Percentiles rank a stretch among this genome's conserved stretches.
phyloP scores from a whole-genome alignment of 2,329 filamentous ascomycete species.

The Chaetothyriales sp. region DNA sequence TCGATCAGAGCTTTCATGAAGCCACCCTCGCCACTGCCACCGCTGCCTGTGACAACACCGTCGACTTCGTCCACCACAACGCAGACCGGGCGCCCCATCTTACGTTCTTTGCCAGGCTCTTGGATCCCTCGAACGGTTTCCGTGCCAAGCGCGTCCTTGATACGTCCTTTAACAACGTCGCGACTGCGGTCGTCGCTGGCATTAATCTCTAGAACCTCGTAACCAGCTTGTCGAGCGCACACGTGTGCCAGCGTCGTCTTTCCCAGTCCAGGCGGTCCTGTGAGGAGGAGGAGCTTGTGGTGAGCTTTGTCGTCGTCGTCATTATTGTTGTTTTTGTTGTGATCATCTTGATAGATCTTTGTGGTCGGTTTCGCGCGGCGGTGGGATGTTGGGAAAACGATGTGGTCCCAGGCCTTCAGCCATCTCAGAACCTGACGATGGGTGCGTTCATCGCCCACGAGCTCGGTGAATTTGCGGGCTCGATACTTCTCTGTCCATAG shows the following conservation, averaged over 20 bases:
- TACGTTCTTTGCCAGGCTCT: conserved; percentile 42
- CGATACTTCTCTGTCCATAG: conserved; percentile 98
- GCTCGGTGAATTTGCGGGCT: conserved; percentile 77
- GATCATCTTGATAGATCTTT: conserved; percentile 28
- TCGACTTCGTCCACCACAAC: conserved; percentile 95
- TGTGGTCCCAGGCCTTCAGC: conserved; percentile 85
- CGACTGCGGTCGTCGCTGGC: conserved; percentile 88
- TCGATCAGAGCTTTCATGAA: conserved; percentile 94
- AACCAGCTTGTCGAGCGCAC: conserved; percentile 86
- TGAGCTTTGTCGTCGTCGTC: conserved; percentile 53
- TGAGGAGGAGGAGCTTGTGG: conserved; percentile 76
- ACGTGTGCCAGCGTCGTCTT: conserved; percentile 96
- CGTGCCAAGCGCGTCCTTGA: conserved; percentile 81
- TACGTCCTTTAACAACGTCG: conserved; percentile 79
- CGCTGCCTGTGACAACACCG: conserved; percentile 72
- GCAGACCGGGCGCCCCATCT: conserved; percentile 73
- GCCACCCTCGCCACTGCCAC: conserved; percentile 64
- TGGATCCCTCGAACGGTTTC: conserved; percentile 69
- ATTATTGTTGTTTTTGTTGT: conserved; percentile 23
- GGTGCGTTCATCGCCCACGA: conserved; percentile 88
- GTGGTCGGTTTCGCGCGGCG: conserved; percentile 45
- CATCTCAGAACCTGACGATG: conserved; percentile 81
- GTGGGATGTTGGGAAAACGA: conserved; percentile 58
- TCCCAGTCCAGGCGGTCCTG: conserved; percentile 81
- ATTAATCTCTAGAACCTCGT: conserved; percentile 94